Evolutionary conservation across 2,329 filamentous ascomycete species (phyloP), one percentile per base, ranked within the genome.

Genomic region (Aureobasidium sp.): DNA sequence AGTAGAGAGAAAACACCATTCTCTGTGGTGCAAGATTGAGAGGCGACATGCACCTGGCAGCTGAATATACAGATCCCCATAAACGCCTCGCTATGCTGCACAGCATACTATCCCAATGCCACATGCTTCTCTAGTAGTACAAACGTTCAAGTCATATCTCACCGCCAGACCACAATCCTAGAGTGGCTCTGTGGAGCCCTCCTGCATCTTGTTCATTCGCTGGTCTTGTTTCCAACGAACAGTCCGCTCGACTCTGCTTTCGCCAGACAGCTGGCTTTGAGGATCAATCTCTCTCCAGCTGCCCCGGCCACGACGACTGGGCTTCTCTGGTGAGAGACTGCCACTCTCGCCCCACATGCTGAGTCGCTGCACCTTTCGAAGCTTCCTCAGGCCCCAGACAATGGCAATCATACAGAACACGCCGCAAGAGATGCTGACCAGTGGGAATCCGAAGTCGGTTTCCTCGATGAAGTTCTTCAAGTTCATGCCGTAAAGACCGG

Each of bases 401-500:
- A 89, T 93, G 57, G 96, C 89, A 9, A 92, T 68, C 60, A 87
- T 82, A 15, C 90, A 90, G 73, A 92, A 86, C 62, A 87, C 69
- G 62, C 87, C 82, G 62, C 90, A 95, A 64, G 83, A 78, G 19
- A 78, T 80, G 2, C 88, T 90, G 64, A 99, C 86, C 60, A 84
- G 84, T 50, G 81, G 82, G 73, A 99, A 97, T 12, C 93, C 94
- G 74, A 90, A 83, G 74, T 90, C 84, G 1, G 89, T 92, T 72
- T 97, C 93, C 78, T 99, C 94, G 69, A 97, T 91, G 75, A 97
- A 97, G 76, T 97, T 97, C 73, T 97, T 95, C 66, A 99, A 79
- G 78, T 99, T 99, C 92, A 97, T 97, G 68, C 94, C 94, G 81
- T 97, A 99, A n/a, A 99, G 85, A n/a, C 92, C 92, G 9, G 94